Evolutionary conservation across 805 yeast genomes (phyloP).

Genomic region (Kodamaea hsintzibuensis): DNA sequence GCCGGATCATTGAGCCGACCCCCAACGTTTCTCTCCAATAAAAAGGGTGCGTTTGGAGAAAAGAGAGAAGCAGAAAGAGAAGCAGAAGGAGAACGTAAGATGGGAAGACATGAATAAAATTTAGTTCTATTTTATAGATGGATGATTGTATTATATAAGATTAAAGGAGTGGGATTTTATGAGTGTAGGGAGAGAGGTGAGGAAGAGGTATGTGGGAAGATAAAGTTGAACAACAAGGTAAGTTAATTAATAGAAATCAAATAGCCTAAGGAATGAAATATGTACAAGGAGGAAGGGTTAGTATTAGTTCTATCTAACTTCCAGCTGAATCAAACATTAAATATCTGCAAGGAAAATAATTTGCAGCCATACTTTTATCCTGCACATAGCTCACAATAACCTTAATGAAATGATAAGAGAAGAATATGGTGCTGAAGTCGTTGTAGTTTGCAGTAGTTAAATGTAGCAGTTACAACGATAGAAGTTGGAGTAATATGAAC

Average conservation of each 20-base stretch:
- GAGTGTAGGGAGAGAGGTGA: neutral
- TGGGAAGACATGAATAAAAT: conserved; percentile 8
- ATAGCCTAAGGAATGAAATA: too few relatives aligned
- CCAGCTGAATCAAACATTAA: too few relatives aligned
- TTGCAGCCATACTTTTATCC: neutral
- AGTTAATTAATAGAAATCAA: too few relatives aligned
- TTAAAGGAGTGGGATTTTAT: neutral
- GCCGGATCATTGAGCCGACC: conserved; percentile 35
- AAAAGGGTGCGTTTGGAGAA: conserved; percentile 3
- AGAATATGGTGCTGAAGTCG: neutral
- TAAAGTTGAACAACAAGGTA: too few relatives aligned
- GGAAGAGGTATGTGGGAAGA: neutral
- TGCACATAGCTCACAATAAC: neutral
- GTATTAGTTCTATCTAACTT: too few relatives aligned
- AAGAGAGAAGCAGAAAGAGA: conserved; percentile 8
- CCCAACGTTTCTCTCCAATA: conserved; percentile 39
- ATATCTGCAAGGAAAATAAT: too few relatives aligned
- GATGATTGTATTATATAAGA: conserved; percentile 3
- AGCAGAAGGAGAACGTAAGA: conserved; percentile 12
- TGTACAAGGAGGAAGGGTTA: too few relatives aligned
- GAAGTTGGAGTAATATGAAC: too few relatives aligned
- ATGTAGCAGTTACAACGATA: too few relatives aligned
- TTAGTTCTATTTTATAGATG: neutral
- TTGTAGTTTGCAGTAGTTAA: too few relatives aligned
- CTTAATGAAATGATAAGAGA: neutral